Evolutionary conservation across 2,329 filamentous ascomycete genomes (phyloP).

Genomic region (Alternaria gansuensis): DNA sequence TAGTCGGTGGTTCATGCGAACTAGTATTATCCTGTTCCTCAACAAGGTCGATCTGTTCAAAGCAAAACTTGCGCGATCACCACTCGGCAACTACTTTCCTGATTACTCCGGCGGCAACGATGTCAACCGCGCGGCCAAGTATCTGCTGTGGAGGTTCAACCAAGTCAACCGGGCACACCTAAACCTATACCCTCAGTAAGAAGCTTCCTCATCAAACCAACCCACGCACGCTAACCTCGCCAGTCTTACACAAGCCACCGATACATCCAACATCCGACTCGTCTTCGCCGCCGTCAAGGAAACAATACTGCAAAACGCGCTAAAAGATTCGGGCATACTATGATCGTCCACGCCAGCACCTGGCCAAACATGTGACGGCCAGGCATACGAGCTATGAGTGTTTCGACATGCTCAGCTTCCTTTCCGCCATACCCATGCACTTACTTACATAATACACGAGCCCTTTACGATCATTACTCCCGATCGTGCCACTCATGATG

Average conservation of each 20-base stretch:
- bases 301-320: slow-evolving; percentile 96
- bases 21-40: slow-evolving; percentile 96
- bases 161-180: slow-evolving; percentile 96
- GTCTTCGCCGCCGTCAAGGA: slow-evolving; percentile 99
- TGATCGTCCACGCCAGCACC: slow-evolving; percentile 37
- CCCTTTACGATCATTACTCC: slow-evolving; percentile 44
- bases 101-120: slow-evolving; percentile 98
- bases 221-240: slow-evolving; percentile 23
- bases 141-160: slow-evolving; percentile 97
- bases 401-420: slow-evolving; percentile 16
- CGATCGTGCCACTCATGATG: slow-evolving; percentile 43
- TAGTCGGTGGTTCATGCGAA: slow-evolving; percentile 98
- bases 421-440: slow-evolving; percentile 26
- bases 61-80: slow-evolving; percentile 88
- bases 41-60: slow-evolving; percentile 99
- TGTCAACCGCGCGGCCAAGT: slow-evolving; percentile 97
- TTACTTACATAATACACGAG: slow-evolving; percentile 50
- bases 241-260: slow-evolving; percentile 96
- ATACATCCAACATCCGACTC: slow-evolving; percentile 96
- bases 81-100: slow-evolving; percentile 93
- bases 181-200: slow-evolving; percentile 91
- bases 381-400: slow-evolving; percentile 40
- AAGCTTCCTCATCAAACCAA: background rate
- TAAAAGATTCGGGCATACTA: slow-evolving; percentile 97
- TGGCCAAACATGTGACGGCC: slow-evolving; percentile 38